These are phyloP conservation scores for Trichophyton benhamiae DNA, from an alignment of 2,329 filamentous ascomycete genomes.

Conservation along the genomic window DNA sequence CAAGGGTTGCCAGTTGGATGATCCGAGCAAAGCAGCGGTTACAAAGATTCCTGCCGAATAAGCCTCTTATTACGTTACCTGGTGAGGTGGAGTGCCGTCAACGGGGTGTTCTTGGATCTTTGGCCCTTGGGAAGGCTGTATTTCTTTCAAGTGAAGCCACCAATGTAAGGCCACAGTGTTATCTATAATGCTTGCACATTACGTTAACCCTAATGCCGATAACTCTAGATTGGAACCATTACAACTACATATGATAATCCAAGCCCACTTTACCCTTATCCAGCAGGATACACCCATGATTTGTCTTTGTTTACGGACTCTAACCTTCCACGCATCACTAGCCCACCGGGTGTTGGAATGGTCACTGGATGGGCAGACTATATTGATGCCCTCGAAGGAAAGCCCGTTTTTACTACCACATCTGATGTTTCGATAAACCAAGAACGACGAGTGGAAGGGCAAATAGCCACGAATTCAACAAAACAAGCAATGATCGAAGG, in stretches of 20 bases:
- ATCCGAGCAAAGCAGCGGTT: background rate
- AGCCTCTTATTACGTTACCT: background rate
- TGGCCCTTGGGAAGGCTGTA: background rate
- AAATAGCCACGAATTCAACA: background rate
- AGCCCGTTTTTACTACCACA: background rate
- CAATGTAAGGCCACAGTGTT: background rate
- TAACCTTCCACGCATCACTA: background rate
- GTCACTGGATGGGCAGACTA: background rate
- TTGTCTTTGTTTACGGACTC: background rate
- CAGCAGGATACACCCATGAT: background rate
- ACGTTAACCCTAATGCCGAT: background rate
- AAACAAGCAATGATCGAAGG: background rate
- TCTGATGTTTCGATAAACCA: background rate
- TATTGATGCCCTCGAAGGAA: background rate
- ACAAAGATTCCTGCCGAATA: background rate
- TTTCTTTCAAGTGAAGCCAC: background rate
- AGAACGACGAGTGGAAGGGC: background rate
- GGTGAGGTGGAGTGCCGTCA: background rate
- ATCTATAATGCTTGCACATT: background rate
- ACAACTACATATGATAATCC: background rate
- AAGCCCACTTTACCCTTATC: background rate
- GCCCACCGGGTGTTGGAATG: background rate
- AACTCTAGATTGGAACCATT: background rate
- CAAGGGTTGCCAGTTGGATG: background rate
- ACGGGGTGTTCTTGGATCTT: background rate